Conservation (phyloP, 1,284 basidiomycete genomes). For the Tilletia walkeri region DNA sequence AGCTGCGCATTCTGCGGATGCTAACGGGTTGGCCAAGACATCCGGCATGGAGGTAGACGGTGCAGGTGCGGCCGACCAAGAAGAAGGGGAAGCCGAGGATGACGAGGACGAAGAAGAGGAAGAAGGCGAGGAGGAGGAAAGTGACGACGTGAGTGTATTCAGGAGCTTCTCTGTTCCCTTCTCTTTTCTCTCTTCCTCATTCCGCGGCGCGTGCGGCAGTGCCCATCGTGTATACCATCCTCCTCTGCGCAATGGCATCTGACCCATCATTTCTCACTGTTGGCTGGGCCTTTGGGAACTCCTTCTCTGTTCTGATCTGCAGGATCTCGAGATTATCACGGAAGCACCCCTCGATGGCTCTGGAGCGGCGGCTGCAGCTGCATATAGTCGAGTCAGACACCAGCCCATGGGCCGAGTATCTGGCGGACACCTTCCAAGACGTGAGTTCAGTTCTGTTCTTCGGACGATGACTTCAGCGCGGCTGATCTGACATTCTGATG, state of each 20-base stretch:
- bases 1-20: background rate
- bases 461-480: background rate
- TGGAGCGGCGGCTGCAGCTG: slow-evolving; percentile 31
- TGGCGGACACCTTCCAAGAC: slow-evolving; percentile 30
- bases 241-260: slow-evolving; percentile 3
- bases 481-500: too few relatives aligned
- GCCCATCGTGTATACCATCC: background rate
- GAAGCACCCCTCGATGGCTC: slow-evolving; percentile 46
- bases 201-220: background rate
- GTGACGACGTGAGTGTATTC: slow-evolving; percentile 54
- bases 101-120: slow-evolving; percentile 57
- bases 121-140: slow-evolving; percentile 54
- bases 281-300: background rate
- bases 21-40: background rate
- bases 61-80: slow-evolving; percentile 15
- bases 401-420: slow-evolving; percentile 24
- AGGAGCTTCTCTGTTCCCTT: background rate
- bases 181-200: background rate
- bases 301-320: background rate
- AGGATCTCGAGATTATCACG: slow-evolving; percentile 56
- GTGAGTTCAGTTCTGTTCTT: slow-evolving; percentile 23
- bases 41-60: background rate
- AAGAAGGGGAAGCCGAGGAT: slow-evolving; percentile 55
- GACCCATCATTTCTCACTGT: background rate
- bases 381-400: slow-evolving; percentile 25